These are phyloP conservation scores for Phytophthora sojae DNA, from an alignment of 352 stramenopile species.

Conservation along the genomic window DNA sequence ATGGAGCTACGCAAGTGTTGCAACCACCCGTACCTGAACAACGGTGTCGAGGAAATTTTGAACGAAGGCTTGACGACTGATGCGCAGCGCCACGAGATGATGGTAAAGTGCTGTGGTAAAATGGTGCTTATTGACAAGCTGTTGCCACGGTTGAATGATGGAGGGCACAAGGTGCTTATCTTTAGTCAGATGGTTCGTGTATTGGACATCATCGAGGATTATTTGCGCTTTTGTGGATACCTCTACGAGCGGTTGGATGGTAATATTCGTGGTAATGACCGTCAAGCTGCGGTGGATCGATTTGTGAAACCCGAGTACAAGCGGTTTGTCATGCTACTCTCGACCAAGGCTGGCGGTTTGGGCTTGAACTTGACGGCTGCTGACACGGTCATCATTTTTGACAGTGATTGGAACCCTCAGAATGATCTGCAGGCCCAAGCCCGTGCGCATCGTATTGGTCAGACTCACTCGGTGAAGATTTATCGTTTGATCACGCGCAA, in stretches of 20 bases:
- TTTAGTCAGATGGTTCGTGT: slow-evolving; percentile 99
- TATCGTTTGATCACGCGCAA: slow-evolving; percentile 91
- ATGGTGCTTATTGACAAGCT: slow-evolving; percentile 99
- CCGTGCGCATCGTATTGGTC: slow-evolving; percentile 91
- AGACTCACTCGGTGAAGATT: slow-evolving; percentile 92
- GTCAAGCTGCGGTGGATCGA: slow-evolving; percentile 85
- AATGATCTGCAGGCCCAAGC: slow-evolving; percentile 96
- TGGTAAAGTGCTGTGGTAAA: slow-evolving; percentile 99
- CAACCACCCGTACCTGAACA: slow-evolving; percentile 94
- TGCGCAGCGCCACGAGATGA: slow-evolving; percentile 88
- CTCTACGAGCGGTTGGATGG: slow-evolving; percentile 98
- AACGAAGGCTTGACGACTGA: slow-evolving; percentile 84
- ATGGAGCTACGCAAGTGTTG: slow-evolving; percentile 94
- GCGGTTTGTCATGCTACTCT: slow-evolving; percentile 98
- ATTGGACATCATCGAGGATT: slow-evolving; percentile 99
- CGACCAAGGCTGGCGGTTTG: slow-evolving; percentile 96
- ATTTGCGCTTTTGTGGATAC: slow-evolving; percentile 93
- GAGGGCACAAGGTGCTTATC: slow-evolving; percentile 98
- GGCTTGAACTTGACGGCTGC: slow-evolving; percentile 93
- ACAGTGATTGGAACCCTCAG: slow-evolving; percentile 98
- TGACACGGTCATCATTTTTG: slow-evolving; percentile 98
- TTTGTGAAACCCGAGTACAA: slow-evolving; percentile 93
- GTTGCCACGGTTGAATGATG: slow-evolving; percentile 95
- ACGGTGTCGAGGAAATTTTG: slow-evolving; percentile 91
- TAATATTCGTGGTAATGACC: slow-evolving; percentile 94